Evolutionary conservation across 345 rosid genomes (phyloP).

Genomic region (Laguncularia racemosa): DNA sequence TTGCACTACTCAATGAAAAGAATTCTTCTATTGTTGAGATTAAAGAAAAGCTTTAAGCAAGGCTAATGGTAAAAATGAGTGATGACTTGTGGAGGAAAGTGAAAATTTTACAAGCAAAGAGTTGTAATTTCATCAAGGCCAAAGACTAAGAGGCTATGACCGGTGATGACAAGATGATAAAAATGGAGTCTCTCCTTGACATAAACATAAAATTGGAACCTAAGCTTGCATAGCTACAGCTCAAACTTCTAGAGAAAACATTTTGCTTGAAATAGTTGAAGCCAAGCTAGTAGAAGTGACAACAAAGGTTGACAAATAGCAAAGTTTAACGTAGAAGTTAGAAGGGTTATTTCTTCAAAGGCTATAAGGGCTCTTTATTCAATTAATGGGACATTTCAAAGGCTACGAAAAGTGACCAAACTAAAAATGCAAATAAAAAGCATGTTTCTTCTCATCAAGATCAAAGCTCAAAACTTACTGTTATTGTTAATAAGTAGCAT

Average conservation of each 20-base stretch:
- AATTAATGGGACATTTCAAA: conserved; percentile 94
- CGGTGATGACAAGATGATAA: conserved; percentile 89
- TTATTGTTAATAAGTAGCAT: conserved; percentile 89
- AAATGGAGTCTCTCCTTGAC: conserved; percentile 98
- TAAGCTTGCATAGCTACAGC: conserved; percentile 80
- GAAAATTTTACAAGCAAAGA: conserved; percentile 96
- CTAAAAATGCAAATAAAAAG: conserved; percentile 68
- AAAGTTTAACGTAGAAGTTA: conserved; percentile 80
- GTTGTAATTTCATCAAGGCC: conserved; percentile 94
- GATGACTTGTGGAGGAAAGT: conserved; percentile 95
- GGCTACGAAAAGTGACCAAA: conserved; percentile 41
- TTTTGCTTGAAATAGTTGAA: conserved; percentile 69
- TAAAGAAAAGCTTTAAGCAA: conserved; percentile 82
- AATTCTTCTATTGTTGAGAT: conserved; percentile 73
- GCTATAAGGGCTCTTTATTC: conserved; percentile 57
- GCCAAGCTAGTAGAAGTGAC: conserved; percentile 63
- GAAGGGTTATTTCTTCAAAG: conserved; percentile 89
- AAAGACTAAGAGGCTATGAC: conserved; percentile 99
- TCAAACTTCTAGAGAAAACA: conserved; percentile 74
- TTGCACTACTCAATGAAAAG: too few relatives aligned
- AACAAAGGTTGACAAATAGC: conserved; percentile 66
- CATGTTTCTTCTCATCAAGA: conserved; percentile 78
- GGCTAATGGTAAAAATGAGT: conserved; percentile 84
- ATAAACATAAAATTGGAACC: conserved; percentile 96
- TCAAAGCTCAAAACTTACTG: conserved; percentile 95